Evolutionary conservation across 1,284 basidiomycete genomes (phyloP).

Genomic region (Malassezia sp.): DNA sequence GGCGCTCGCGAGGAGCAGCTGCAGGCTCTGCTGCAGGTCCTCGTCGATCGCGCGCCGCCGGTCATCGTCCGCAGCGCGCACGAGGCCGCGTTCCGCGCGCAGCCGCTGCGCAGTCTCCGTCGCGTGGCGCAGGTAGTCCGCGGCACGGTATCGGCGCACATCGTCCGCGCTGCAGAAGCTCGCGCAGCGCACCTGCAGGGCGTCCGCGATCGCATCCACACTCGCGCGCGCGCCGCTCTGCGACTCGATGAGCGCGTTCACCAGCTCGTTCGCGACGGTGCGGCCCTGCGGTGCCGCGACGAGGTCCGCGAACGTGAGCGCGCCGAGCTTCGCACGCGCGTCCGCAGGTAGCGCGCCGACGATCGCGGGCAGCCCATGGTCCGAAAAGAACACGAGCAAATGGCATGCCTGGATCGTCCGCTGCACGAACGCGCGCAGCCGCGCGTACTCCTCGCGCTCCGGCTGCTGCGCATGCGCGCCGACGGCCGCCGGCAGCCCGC

Average conservation of each 20-base stretch:
- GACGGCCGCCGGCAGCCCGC: slow-evolving; percentile 1
- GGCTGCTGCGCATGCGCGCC: slow-evolving; percentile 50
- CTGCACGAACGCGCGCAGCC: slow-evolving; percentile 65
- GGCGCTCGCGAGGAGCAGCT: slow-evolving; percentile 76
- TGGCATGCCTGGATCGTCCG: slow-evolving; percentile 55
- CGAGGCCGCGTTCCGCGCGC: slow-evolving; percentile 51
- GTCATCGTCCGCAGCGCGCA: background rate
- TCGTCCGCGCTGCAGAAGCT: slow-evolving; percentile 97
- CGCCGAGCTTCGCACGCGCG: slow-evolving; percentile 19
- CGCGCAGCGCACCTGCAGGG: slow-evolving; percentile 83
- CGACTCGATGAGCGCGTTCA: slow-evolving; percentile 75
- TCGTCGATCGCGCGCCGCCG: slow-evolving; percentile 11
- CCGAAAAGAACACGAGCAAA: slow-evolving; percentile 79
- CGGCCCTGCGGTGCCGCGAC: slow-evolving; percentile 71
- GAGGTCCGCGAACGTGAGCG: slow-evolving; percentile 32
- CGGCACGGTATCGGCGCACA: slow-evolving; percentile 95
- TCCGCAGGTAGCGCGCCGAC: slow-evolving; percentile 50
- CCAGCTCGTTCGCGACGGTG: slow-evolving; percentile 61
- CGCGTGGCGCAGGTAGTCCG: slow-evolving; percentile 82
- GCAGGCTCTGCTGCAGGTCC: slow-evolving; percentile 19
- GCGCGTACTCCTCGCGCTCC: slow-evolving; percentile 67
- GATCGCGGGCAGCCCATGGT: slow-evolving; percentile 78
- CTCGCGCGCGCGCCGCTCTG: slow-evolving; percentile 92
- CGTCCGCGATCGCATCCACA: slow-evolving; percentile 89
- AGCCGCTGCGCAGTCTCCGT: slow-evolving; percentile 55